A percentile compares a stretch with the other conserved stretches of the same genome.
These are phyloP conservation scores for Leishmania lainsoni DNA, from an alignment of 208 protist genomes.

Conservation along the genomic window DNA sequence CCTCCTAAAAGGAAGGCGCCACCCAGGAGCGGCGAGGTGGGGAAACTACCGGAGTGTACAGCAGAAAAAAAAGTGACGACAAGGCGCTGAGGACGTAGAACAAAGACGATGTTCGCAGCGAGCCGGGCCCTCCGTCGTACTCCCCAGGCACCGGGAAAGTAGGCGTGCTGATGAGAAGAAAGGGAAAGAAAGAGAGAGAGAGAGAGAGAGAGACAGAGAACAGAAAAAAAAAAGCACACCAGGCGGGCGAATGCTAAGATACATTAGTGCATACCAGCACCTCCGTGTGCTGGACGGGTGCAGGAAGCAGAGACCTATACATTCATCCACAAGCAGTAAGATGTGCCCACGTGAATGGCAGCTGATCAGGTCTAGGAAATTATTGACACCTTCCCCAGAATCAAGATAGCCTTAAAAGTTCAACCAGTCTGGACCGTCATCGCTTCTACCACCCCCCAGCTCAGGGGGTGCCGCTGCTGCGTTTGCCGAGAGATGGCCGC, in stretches of 20 bases:
- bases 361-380: neutral
- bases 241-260: neutral
- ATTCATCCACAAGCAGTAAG: neutral
- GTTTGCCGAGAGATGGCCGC: neutral
- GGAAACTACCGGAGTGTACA: neutral
- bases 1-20: neutral
- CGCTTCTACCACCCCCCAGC: slow-evolving; percentile 27
- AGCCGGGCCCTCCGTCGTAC: neutral
- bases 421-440: slow-evolving; percentile 49
- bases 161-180: neutral
- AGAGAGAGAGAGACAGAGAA: neutral
- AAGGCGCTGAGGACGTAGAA: neutral
- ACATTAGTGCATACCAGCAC: neutral
- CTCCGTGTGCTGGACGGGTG: neutral
- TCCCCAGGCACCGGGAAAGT: neutral
- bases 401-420: slow-evolving; percentile 36
- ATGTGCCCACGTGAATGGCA: neutral
- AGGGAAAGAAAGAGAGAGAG: neutral
- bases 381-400: neutral
- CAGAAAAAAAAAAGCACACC: neutral
- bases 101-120: neutral
- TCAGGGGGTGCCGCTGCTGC: neutral
- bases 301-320: neutral
- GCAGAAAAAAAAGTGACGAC: neutral
- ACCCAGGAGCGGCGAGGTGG: neutral